Conservation (phyloP, 106 monocot species). For the Dendrobium huoshanense region DNA sequence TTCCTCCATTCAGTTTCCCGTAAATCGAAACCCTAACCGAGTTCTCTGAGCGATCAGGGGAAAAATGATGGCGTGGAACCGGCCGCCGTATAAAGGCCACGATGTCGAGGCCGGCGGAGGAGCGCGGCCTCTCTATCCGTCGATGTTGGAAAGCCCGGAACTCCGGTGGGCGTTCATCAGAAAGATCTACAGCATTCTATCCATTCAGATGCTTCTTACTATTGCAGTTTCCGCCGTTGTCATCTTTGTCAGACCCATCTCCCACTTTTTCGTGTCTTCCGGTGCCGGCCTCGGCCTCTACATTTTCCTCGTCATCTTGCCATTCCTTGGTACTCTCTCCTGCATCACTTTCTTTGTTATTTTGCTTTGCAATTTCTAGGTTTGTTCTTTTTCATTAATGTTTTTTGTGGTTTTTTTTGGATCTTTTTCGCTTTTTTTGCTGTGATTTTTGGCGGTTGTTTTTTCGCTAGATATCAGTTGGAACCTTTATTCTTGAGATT, state of each 20-base stretch:
- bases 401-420: no score
- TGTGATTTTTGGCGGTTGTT: no score
- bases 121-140: constrained; percentile 54
- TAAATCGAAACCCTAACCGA: neutral
- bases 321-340: constrained; percentile 39
- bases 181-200: constrained; percentile 75
- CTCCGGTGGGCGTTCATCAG: constrained; percentile 85
- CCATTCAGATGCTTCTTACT: constrained; percentile 69
- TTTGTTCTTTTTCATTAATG: neutral
- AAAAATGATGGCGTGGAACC: constrained; percentile 2
- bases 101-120: constrained; percentile 55
- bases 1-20: neutral
- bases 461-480: no score
- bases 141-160: constrained; percentile 72
- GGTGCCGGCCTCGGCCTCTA: constrained; percentile 56
- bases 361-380: neutral
- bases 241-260: constrained; percentile 48
- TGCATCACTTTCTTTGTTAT: constrained; percentile 13
- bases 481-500: no score
- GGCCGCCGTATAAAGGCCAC: constrained; percentile 17
- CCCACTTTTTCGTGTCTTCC: constrained; percentile 66
- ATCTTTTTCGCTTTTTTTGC: no score
- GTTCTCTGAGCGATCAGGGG: neutral
- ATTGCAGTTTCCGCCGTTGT: constrained; percentile 57
- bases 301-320: constrained; percentile 59